Base-by-base conservation (phyloP, 2,329 filamentous ascomycete species). In the Colletotrichum lindemuthianum region DNA sequence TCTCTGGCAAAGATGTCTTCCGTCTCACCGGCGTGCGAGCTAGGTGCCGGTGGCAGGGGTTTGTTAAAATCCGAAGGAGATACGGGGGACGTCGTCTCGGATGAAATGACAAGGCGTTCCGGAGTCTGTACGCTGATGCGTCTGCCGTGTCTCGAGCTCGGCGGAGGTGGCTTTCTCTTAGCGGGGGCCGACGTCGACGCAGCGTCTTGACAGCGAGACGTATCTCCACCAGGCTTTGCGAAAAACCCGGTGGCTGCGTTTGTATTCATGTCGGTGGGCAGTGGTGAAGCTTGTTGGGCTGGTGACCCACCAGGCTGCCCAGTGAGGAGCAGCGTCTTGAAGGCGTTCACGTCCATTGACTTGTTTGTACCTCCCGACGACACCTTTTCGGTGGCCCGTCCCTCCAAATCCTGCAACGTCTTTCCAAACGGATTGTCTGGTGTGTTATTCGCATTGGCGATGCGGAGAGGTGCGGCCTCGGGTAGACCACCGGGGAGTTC, bases 101-200 rank as follows among this genome's bases (percentile, higher is more conserved):
- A 69, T 52, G 69, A 64, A 55, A 73, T 36, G 67, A 68, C 24
- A 15, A 61, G 44, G 6, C 55, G 55, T 24, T 54, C 60, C 39
- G 49, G 56, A 15, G 63, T 43, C 70, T 84, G 78, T 47, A 80
- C 75, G 68, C 83, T 87, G 68, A 95, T 90, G 15, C 89, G 83
- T 75, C 90, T 94, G 5, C 92, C 92, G 77, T 94, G 91, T 59
- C 91, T 87, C 55, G 90, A 93, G 72, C 86, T 92, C 10, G 83
- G 83, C 24, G 91, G 91, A 7, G 90, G 90, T 6, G 92, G 91
- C 12, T 90, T 90, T 76, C 87, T 88, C 72, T 90, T 91, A 68
- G 83, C 78, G 44, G 79, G 71, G 16, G 73, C 65, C 37, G 73
- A 72, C 54, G 69, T 13, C 48, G 81, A 71, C 51, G 75, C 78